Percentiles rank a stretch among this genome's conserved stretches.
phyloP scores from a whole-genome alignment of 768 basidiomycete species.

The Pluteus cervinus region DNA sequence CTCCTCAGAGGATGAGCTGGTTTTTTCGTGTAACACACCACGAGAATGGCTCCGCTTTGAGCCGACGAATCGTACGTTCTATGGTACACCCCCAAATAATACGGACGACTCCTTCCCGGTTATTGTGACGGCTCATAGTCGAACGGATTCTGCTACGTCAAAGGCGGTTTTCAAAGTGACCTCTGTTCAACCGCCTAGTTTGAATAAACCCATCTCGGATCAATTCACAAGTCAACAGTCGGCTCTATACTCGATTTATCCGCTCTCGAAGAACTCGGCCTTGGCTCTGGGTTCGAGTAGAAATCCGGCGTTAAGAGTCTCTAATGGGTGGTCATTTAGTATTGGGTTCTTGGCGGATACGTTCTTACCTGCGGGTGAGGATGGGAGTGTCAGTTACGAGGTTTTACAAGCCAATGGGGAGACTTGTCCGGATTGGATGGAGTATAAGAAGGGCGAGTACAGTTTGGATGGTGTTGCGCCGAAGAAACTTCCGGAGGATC shows the following conservation, averaged over 20 bases:
- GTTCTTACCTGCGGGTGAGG: conserved; percentile 37
- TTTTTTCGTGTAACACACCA: conserved; percentile 49
- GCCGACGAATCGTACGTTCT: conserved; percentile 48
- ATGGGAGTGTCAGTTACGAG: conserved; percentile 63
- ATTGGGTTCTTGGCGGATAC: conserved; percentile 74
- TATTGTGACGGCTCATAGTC: conserved; percentile 57
- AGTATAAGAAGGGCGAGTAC: conserved; percentile 57
- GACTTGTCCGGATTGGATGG: conserved; percentile 68
- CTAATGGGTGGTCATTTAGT: conserved; percentile 83
- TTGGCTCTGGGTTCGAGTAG: conserved; percentile 52
- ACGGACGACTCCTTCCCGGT: conserved; percentile 64
- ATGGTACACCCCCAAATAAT: conserved; percentile 55
- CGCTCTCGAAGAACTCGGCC: too few relatives aligned
- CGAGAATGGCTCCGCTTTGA: conserved; percentile 81
- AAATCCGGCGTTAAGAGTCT: conserved; percentile 63
- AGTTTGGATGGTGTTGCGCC: conserved; percentile 83
- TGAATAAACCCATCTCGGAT: conserved; percentile 45
- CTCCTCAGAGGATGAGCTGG: conserved; percentile 35
- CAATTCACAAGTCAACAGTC: conserved; percentile 59
- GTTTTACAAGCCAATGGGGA: conserved; percentile 64
- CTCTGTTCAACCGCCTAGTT: conserved; percentile 41
- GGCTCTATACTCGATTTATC: conserved; percentile 74
- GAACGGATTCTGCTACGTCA: conserved; percentile 44
- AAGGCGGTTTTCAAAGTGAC: conserved; percentile 54
- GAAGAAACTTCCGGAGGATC: conserved; percentile 31